Evolutionary conservation across 2,329 filamentous ascomycete species (phyloP), one percentile per base, ranked within the genome.

Genomic region (Amesomyces nigricolor): DNA sequence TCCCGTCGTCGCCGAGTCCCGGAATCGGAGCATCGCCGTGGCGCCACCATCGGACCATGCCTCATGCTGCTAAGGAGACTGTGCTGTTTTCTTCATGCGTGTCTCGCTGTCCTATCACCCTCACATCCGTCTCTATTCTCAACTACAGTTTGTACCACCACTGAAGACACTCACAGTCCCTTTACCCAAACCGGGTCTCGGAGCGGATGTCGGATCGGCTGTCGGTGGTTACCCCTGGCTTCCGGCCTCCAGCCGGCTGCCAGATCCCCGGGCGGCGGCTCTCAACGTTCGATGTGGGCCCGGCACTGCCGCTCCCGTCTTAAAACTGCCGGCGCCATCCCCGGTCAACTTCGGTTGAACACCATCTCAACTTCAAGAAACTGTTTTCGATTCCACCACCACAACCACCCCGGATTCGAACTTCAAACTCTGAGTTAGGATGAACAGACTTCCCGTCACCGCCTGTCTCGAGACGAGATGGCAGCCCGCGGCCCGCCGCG

Each of bases 181-280:
- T 13, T 43, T 35, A 35, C 32, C 4, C 32, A 22, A 22, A 13
- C 1, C 45, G 51, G 51, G 5, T 37, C 29, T 56, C 40, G 53
- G 40, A 29, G 35, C 48, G 48, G 49, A 2, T 52, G 17, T 52
- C 54, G 54, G 49, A 5, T 11, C 54, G 54, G 54, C 3, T 57
- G 17, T 53, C 54, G 54, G 54, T 11, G n/a, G 14, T 16, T 13
- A 26, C 26, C 38, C 30, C 11, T 9, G 32, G 8, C 8, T 44
- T n/a, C 50, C 50, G 45, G 45, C 22, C 8, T 42, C 54, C 50
- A 32, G 16, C 50, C 45, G 45, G 45, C 16, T 16, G 11, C 54
- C 50, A 32, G 16, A 13, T 8, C 29, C 8, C 45, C 42, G 48
- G 53, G 26, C 22, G 16, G 51, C 47, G 32, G 51, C 13, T 35